Base-by-base conservation (phyloP, 176 grass and related monocot genomes). In the Rhipidocladum racemiflorum region DNA sequence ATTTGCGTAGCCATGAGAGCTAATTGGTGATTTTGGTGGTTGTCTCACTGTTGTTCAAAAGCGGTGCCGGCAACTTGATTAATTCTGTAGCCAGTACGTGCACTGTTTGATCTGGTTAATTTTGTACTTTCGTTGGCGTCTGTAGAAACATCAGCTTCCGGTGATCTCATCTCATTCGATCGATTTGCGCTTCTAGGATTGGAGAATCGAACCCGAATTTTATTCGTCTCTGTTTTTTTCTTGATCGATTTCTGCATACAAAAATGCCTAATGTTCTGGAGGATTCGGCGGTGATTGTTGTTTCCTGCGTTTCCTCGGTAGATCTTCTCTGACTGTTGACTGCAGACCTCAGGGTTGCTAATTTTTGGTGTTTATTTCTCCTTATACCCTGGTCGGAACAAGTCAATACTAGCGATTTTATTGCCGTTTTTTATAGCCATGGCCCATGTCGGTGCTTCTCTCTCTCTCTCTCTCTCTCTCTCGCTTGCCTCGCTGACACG, bases 391-490 rank as follows among this genome's bases (percentile, higher is more conserved):
- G 44, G 17, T 54, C 65, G 18, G 18, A 65, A 85, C 5, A 7
- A 89, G 70, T 85, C 64, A 71, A 80, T 34, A 55, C 0, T 24
- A 15, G 9, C 39, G 10, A 9, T 42, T 53, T 36, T 38, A 67
- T 61, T 62, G 34, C 1, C 14, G 70, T 35, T 81, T 38, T 69
- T 34, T 63, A 79, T 70, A 17, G 9, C 29, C 77, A 70, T 81
- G 87, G 81, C 71, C 29, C 77, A 70, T 81, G 87, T 85, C 71
- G 82, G 70, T 85, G 82, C 64, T 79, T 63, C 44, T 23, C 35
- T 36, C 21, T 5, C 74, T 9, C 21, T 2, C 36, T 9, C 59
- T 75, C 55, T 40, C 30, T 3, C 34, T 62, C 67, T 10, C 23
- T 3, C 29, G 3, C 61, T 0, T 3, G 46, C 68, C 57, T 34